These are phyloP conservation scores for Backusella australiensis DNA, from an alignment of 192 early-diverging fungal genomes.

Conservation along the genomic window DNA sequence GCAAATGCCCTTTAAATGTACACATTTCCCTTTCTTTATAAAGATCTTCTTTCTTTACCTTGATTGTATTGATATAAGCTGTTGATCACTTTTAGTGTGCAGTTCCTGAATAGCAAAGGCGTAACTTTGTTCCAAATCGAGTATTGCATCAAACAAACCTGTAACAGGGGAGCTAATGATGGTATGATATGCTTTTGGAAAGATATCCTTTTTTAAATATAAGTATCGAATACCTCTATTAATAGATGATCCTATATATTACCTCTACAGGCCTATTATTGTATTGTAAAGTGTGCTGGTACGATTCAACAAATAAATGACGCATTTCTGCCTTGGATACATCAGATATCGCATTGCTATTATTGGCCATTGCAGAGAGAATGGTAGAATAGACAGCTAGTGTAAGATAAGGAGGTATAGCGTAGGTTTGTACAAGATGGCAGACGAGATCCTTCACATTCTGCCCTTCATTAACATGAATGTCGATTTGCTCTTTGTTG, in stretches of 20 bases:
- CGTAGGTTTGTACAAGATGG: conserved; percentile 38
- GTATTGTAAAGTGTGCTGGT: conserved; percentile 45
- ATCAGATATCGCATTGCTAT: background rate
- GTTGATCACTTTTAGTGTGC: conserved; percentile 5
- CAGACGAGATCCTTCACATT: conserved; percentile 42
- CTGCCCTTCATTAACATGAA: conserved; percentile 29
- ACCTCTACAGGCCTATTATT: conserved; percentile 49
- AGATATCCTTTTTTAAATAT: conserved; percentile 45
- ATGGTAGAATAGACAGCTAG: conserved; percentile 43
- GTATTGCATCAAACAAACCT: conserved; percentile 52
- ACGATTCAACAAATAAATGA: conserved; percentile 35
- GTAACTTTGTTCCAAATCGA: conserved; percentile 52
- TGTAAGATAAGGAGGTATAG: conserved; percentile 47
- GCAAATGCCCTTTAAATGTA: background rate
- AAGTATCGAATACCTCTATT: background rate
- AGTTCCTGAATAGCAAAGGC: conserved; percentile 44
- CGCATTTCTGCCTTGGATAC: conserved; percentile 18
- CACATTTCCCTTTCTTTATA: background rate
- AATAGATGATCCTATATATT: background rate
- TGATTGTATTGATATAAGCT: background rate
- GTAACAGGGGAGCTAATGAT: conserved; percentile 54
- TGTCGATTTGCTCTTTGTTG: background rate
- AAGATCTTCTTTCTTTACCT: background rate
- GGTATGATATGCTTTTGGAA: conserved; percentile 55
- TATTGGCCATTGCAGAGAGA: conserved; percentile 26